Conservation (phyloP, 805 yeast species). For the Aciculoconidium aculeatum region DNA sequence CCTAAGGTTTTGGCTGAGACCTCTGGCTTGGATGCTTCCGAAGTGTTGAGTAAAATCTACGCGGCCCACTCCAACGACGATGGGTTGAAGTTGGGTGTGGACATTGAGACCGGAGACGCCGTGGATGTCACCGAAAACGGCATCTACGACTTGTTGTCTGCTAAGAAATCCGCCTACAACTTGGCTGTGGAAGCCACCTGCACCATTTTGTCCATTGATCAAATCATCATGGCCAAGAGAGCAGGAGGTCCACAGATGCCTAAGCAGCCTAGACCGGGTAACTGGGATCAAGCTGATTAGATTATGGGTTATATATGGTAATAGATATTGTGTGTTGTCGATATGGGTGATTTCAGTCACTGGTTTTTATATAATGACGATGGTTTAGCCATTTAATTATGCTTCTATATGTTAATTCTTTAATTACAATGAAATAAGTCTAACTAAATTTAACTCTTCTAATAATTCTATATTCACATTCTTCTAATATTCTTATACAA, state of each 20-base stretch:
- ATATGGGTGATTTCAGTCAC: too few species aligned
- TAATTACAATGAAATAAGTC: too few species aligned
- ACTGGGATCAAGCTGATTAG: slow-evolving; percentile 93
- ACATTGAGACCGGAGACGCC: slow-evolving; percentile 63
- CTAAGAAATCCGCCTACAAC: slow-evolving; percentile 81
- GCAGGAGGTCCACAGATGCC: slow-evolving; percentile 98
- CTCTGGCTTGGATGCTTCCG: slow-evolving; percentile 86
- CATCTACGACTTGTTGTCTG: slow-evolving; percentile 71
- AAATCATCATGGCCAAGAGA: slow-evolving; percentile 97
- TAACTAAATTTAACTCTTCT: too few species aligned
- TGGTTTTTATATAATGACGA: too few species aligned
- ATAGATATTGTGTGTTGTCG: too few species aligned
- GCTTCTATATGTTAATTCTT: too few species aligned
- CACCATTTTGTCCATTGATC: slow-evolving; percentile 88
- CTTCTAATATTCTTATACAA: too few species aligned
- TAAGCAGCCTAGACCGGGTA: slow-evolving; percentile 77
- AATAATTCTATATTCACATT: too few species aligned
- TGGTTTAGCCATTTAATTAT: too few species aligned
- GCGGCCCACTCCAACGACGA: slow-evolving; percentile 69
- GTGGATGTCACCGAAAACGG: slow-evolving; percentile 64
- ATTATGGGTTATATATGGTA: too few species aligned
- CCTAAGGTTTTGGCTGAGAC: slow-evolving; percentile 94
- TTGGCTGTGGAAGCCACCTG: slow-evolving; percentile 94
- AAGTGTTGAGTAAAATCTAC: slow-evolving; percentile 81
- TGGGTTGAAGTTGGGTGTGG: slow-evolving; percentile 70